Percentiles rank a stretch among this genome's conserved stretches.
Conservation (phyloP, 2,329 filamentous ascomycete species). For the Hymenotorrendiella dingleyae region DNA sequence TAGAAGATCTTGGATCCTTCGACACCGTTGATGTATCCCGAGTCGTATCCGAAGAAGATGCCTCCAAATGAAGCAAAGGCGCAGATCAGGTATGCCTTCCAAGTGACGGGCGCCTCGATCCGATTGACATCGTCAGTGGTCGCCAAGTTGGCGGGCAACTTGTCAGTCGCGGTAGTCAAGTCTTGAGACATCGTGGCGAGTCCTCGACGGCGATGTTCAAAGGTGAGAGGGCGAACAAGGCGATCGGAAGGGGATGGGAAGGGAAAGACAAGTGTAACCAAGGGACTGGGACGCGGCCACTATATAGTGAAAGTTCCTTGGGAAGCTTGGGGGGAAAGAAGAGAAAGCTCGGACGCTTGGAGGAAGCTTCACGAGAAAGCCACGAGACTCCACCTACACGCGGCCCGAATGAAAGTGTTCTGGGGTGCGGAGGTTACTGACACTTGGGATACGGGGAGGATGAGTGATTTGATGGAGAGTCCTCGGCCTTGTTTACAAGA, state of each 20-base stretch:
- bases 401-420: too few relatives aligned
- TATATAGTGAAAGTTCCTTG: constrained; percentile 1
- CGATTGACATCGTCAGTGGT: constrained; percentile 44
- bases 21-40: constrained; percentile 67
- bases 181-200: too few relatives aligned
- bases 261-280: neutral
- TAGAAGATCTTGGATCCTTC: constrained; percentile 49
- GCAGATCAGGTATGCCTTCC: constrained; percentile 63
- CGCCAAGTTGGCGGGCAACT: neutral
- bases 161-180: too few relatives aligned
- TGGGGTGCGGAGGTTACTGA: too few relatives aligned
- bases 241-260: neutral
- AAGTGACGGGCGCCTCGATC: constrained; percentile 62
- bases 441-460: too few relatives aligned
- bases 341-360: neutral
- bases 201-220: too few relatives aligned
- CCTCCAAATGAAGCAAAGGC: constrained; percentile 65
- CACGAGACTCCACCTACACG: too few relatives aligned
- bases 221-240: neutral
- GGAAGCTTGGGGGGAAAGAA: neutral
- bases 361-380: too few relatives aligned
- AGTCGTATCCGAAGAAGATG: constrained; percentile 57
- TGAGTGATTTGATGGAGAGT: too few relatives aligned
- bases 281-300: neutral
- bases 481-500: constrained; percentile 1